phyloP scores from a whole-genome alignment of 2,329 filamentous ascomycete species.

The Fusarium continuum region DNA sequence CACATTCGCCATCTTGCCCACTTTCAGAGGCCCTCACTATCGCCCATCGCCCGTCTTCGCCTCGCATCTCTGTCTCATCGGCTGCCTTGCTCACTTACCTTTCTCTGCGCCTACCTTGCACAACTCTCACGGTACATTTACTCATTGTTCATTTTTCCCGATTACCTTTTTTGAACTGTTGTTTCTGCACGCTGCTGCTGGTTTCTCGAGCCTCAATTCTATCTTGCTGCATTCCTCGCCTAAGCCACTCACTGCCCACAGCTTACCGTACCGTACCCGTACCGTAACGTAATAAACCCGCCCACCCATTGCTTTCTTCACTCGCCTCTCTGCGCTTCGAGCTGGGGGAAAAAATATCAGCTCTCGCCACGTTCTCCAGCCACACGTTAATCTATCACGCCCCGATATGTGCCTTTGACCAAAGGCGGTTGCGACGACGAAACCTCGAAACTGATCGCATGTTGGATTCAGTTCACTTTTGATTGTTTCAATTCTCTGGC shows the following conservation, averaged over 20 bases:
- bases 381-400: constrained; percentile 51
- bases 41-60: constrained; percentile 39
- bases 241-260: constrained; percentile 40
- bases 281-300: too few species aligned
- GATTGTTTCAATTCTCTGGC: constrained; percentile 30
- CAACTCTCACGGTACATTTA: constrained; percentile 32
- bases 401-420: constrained; percentile 50
- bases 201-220: constrained; percentile 38
- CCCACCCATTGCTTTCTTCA: constrained; percentile 36
- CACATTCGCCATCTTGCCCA: constrained; percentile 28
- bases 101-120: constrained; percentile 28
- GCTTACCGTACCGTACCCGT: too few species aligned
- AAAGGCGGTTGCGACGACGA: constrained; percentile 36
- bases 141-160: constrained; percentile 8
- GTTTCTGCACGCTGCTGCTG: constrained; percentile 19
- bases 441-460: constrained; percentile 40
- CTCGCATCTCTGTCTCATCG: constrained; percentile 40
- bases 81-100: constrained; percentile 36
- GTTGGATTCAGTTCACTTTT: constrained; percentile 24
- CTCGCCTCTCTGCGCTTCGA: constrained; percentile 36
- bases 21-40: constrained; percentile 38
- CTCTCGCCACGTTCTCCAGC: constrained; percentile 58
- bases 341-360: constrained; percentile 45
- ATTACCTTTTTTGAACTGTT: constrained; percentile 22
- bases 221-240: constrained; percentile 26